Evolutionary conservation across 768 basidiomycete species (phyloP).

Genomic region (Rhodotorula graminis): DNA sequence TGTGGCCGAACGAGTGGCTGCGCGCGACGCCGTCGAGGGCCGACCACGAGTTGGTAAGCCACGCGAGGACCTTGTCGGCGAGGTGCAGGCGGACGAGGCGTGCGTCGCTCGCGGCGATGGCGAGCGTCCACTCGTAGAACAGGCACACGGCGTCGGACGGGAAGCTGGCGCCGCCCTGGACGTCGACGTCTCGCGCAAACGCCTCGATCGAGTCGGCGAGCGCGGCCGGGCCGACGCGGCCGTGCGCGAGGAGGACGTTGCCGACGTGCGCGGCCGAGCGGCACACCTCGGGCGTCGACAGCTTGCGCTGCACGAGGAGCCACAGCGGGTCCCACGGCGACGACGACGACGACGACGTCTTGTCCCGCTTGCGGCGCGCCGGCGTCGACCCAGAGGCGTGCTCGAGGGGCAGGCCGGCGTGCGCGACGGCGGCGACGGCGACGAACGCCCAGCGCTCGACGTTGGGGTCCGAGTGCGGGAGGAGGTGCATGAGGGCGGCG

Average conservation of each 20-base stretch:
- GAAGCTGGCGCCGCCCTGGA: conserved; percentile 74
- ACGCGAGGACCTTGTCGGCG: conserved; percentile 77
- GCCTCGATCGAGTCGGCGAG: conserved; percentile 62
- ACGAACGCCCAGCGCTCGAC: conserved; percentile 83
- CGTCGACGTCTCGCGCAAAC: conserved; percentile 72
- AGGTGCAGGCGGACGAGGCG: conserved; percentile 75
- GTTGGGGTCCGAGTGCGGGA: conserved; percentile 60
- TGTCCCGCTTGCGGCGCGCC: not conserved
- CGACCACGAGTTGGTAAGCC: conserved; percentile 72
- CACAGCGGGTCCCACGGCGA: conserved; percentile 75
- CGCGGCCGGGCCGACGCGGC: conserved; percentile 59
- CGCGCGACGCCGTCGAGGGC: conserved; percentile 47
- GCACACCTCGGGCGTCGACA: conserved; percentile 54
- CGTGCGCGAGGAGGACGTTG: conserved; percentile 29
- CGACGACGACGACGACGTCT: conserved; percentile 26
- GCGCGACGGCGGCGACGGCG: conserved; percentile 67
- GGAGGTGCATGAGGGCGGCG: conserved; percentile 56
- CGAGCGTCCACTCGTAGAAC: conserved; percentile 67
- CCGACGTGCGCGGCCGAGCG: conserved; percentile 31
- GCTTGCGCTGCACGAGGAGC: conserved; percentile 72
- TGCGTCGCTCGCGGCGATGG: conserved; percentile 71
- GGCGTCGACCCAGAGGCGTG: not conserved
- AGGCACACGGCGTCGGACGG: conserved; percentile 86
- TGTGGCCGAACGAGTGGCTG: conserved; percentile 19
- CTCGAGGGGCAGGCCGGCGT: conserved; percentile 47